Base-by-base conservation (phyloP, 176 grass and related monocot species). In the Thalia dealbata region DNA sequence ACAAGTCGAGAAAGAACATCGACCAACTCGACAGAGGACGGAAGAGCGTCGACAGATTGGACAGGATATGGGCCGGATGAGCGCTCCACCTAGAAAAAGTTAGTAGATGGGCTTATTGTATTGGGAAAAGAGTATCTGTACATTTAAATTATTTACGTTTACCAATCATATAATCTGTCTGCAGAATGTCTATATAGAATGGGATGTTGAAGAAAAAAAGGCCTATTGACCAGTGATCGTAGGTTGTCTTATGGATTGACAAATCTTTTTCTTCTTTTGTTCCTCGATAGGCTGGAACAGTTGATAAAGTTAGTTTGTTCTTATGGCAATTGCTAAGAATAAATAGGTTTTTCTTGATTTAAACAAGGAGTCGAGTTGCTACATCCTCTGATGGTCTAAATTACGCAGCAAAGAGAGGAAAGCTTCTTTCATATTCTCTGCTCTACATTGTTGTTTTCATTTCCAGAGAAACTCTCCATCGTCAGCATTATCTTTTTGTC, bases 1-100 rank as follows among this genome's bases (percentile, higher is more conserved):
- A 84, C 76, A 88, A 85, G 73, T 81, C 85, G 0, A 84, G 84
- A 59, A 88, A 76, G 81, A 91, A 88, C 73, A 86, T 80, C 6
- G 91, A 96, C 67, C 91, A 89, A 55, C 67, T 87, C 21, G 91
- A 95, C 48, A 80, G 83, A 14, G 88, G 88, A 25, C 27, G 91
- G 78, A 96, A 91, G 81, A 96, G 88, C 29, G 76, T 96, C 23
- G 91, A 96, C 75, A 88, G 91, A 82, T 80, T 96, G 83, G 91
- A 96, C 69, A 82, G 91, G 78, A 78, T 96, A 72, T 96, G 91
- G 91, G 91, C 91, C 46, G 75, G 87, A 43, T 90, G 75, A 85
- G 64, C 38, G 19, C 46, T 54, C 74, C 72, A 48, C 69, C 52
- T 69, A 78, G 81, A 83, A 86, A 84, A 90, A 61, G n/a, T 69